Evolutionary conservation across 2,329 filamentous ascomycete genomes (phyloP).

Genomic region (Penicillium sp.): DNA sequence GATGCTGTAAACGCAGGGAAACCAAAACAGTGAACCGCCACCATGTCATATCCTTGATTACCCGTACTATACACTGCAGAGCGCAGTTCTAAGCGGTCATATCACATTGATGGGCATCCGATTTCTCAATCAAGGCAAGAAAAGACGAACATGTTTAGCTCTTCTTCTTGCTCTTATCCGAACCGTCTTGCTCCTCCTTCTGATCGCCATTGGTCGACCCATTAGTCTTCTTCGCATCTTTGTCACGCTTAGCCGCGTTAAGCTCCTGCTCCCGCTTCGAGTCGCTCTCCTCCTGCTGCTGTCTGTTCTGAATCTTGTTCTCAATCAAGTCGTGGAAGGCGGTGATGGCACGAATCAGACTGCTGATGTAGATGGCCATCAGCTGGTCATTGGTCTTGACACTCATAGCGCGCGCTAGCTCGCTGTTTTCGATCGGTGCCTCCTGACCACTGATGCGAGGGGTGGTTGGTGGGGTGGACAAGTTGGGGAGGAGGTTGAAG

Average conservation of each 20-base stretch:
- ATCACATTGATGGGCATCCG: slow-evolving; percentile 24
- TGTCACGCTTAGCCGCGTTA: slow-evolving; percentile 65
- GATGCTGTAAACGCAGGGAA: background rate
- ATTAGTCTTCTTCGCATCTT: slow-evolving; percentile 52
- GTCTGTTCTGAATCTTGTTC: slow-evolving; percentile 99
- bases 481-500: slow-evolving; percentile 95
- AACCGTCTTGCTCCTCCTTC: slow-evolving; percentile 53
- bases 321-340: slow-evolving; percentile 99
- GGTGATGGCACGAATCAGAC: slow-evolving; percentile 93
- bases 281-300: slow-evolving; percentile 95
- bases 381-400: slow-evolving; percentile 99
- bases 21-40: slow-evolving; percentile 1
- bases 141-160: slow-evolving; percentile 28
- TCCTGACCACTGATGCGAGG: slow-evolving; percentile 58
- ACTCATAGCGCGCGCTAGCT: slow-evolving; percentile 94
- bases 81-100: slow-evolving; percentile 28
- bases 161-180: slow-evolving; percentile 59
- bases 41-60: slow-evolving; percentile 17
- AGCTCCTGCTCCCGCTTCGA: slow-evolving; percentile 66
- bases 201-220: slow-evolving; percentile 54
- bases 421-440: slow-evolving; percentile 65
- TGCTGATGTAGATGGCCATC: slow-evolving; percentile 96
- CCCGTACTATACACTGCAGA: slow-evolving; percentile 30
- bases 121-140: slow-evolving; percentile 5
- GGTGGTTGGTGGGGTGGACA: slow-evolving; percentile 73